phyloP scores from a whole-genome alignment of 768 basidiomycete species.

The Lactarius quietus region DNA sequence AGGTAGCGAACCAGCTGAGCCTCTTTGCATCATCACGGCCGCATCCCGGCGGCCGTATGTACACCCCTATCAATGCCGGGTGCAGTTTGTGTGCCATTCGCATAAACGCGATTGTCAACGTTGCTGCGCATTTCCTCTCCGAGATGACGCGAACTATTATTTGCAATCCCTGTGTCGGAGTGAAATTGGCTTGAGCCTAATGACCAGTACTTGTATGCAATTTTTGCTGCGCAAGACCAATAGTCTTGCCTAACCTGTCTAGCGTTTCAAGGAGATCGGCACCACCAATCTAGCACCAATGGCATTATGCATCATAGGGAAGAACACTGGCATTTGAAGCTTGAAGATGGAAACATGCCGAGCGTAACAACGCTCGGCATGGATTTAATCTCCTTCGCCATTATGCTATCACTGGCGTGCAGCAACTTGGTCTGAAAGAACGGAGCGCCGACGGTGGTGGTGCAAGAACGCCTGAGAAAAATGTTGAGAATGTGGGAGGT shows the following conservation, averaged over 20 bases:
- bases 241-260: not conserved
- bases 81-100: not conserved
- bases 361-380: no score
- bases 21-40: no score
- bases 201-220: not conserved
- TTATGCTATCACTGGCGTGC: constrained; percentile 1
- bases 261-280: no score
- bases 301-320: no score
- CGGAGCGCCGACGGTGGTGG: no score
- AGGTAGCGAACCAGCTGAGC: not conserved
- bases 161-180: not conserved
- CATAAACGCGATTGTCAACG: not conserved
- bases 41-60: not conserved
- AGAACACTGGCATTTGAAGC: no score
- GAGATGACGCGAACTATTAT: not conserved
- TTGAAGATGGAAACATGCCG: no score
- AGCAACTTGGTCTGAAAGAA: not conserved
- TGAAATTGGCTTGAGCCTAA: no score
- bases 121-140: not conserved
- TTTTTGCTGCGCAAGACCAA: not conserved
- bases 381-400: not conserved
- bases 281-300: no score
- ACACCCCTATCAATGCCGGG: not conserved
- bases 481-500: not conserved
- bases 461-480: not conserved